Conservation (phyloP, 1,284 basidiomycete species). For the Phylloporus sp. region DNA sequence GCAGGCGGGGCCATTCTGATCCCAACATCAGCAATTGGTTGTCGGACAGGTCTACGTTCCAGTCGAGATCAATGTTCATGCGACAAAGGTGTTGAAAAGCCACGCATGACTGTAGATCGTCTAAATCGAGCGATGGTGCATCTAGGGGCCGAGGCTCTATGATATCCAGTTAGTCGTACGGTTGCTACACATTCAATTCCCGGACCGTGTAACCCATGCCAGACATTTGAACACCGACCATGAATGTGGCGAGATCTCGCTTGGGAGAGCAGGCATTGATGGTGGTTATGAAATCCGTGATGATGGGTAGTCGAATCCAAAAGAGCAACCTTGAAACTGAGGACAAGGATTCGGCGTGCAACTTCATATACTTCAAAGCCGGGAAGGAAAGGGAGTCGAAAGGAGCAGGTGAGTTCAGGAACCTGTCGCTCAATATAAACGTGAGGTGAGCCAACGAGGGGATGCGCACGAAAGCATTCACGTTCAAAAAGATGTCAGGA, state of each 20-base stretch:
- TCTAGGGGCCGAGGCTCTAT: too few species aligned
- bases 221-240: not conserved
- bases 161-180: not conserved
- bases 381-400: too few species aligned
- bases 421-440: too few species aligned
- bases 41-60: not conserved
- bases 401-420: too few species aligned
- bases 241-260: not conserved
- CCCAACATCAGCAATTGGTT: not conserved
- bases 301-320: not conserved
- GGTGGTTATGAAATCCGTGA: not conserved
- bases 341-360: too few species aligned
- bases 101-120: not conserved
- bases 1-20: constrained; percentile 1
- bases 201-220: not conserved
- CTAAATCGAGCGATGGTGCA: not conserved
- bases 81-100: not conserved
- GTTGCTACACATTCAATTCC: not conserved
- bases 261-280: not conserved
- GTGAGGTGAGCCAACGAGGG: too few species aligned
- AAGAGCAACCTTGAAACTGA: too few species aligned
- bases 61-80: not conserved
- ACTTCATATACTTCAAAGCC: too few species aligned
- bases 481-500: too few species aligned
- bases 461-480: too few species aligned